Evolutionary conservation across 1,284 basidiomycete genomes (phyloP).

Genomic region (Sanghuangporus sanghuang): DNA sequence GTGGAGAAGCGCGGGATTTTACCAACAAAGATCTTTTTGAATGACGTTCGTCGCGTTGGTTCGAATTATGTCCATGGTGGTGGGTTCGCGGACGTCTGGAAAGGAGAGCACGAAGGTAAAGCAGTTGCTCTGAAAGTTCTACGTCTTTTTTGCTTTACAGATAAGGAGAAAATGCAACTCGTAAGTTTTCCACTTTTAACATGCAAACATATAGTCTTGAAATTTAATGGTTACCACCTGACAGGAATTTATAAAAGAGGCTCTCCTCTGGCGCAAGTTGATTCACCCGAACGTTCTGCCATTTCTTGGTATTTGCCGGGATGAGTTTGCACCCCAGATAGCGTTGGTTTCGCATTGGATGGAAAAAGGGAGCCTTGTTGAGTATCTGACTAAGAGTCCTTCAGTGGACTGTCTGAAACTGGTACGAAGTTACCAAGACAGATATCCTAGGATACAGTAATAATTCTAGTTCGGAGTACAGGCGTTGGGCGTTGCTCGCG

Average conservation of each 20-base stretch:
- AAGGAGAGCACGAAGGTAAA: slow-evolving; percentile 1
- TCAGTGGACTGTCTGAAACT: background rate
- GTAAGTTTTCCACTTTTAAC: background rate
- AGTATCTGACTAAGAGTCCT: background rate
- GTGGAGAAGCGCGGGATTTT: slow-evolving; percentile 4
- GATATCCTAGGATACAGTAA: background rate
- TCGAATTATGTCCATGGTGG: slow-evolving; percentile 7
- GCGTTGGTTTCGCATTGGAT: slow-evolving; percentile 12
- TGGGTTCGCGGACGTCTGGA: slow-evolving; percentile 15
- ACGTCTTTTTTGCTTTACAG: background rate
- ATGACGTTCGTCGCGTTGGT: background rate
- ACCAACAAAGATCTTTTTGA: slow-evolving; percentile 1
- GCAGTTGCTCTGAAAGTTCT: slow-evolving; percentile 12
- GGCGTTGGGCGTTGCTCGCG: slow-evolving; percentile 1
- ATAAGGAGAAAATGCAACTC: slow-evolving; percentile 1
- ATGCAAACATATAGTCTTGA: background rate
- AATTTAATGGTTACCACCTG: background rate
- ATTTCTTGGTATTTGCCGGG: background rate
- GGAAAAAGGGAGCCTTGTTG: slow-evolving; percentile 1
- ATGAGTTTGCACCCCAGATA: background rate
- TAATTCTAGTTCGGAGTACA: background rate
- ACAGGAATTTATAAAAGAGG: slow-evolving; percentile 14
- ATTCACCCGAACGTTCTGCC: slow-evolving; percentile 12
- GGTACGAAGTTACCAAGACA: background rate
- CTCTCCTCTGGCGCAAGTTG: slow-evolving; percentile 7